Conservation (phyloP, 2,329 filamentous ascomycete genomes). For the Graphiopsis chlorocephala region DNA sequence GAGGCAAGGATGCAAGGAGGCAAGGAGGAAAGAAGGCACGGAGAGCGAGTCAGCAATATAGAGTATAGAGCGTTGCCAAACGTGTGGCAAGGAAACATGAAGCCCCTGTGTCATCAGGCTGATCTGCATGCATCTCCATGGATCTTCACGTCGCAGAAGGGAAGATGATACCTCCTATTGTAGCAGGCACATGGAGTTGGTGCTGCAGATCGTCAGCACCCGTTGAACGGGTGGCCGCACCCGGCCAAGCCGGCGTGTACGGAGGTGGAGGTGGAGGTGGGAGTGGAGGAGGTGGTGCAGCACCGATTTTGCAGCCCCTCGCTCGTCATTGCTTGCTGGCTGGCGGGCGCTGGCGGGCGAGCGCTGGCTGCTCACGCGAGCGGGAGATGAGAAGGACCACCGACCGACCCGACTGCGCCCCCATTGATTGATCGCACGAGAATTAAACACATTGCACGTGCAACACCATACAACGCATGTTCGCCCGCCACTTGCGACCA, state of each 20-base stretch:
- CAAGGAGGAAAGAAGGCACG: neutral
- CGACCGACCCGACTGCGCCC: neutral
- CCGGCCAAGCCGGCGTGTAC: no score
- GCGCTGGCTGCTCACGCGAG: neutral
- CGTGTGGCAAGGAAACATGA: no score
- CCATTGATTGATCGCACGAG: no score
- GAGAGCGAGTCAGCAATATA: neutral
- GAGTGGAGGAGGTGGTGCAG: no score
- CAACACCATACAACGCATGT: neutral
- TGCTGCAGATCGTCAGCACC: neutral
- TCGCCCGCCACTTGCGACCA: slow-evolving; percentile 1
- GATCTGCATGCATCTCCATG: neutral
- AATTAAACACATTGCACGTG: neutral
- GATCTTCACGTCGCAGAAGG: neutral
- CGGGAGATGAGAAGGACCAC: slow-evolving; percentile 1
- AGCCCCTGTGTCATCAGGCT: no score
- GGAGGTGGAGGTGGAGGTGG: no score
- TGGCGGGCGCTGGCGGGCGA: neutral
- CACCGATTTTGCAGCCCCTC: neutral
- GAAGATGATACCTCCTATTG: neutral
- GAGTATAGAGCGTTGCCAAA: slow-evolving; percentile 1
- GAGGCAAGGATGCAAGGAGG: neutral
- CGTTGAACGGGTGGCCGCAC: neutral
- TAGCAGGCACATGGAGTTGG: neutral
- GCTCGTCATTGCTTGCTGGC: neutral